phyloP scores from a whole-genome alignment of 495 filamentous ascomycete genomes.

The Pyronema domesticum region DNA sequence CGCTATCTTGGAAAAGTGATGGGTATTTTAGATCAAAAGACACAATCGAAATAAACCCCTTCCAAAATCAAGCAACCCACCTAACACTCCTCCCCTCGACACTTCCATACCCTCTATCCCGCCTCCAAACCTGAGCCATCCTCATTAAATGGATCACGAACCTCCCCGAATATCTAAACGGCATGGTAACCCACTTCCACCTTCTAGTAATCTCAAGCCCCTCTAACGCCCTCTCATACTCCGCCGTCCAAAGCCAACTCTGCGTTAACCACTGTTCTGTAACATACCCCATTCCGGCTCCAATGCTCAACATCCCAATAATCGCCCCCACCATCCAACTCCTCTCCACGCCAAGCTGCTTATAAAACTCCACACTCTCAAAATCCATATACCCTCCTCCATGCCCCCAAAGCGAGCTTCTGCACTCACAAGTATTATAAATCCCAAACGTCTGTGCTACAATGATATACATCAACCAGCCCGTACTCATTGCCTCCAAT shows the following conservation, averaged over 20 bases:
- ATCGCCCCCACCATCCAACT: slow-evolving; percentile 7
- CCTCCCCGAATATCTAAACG: neutral
- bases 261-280: slow-evolving; percentile 12
- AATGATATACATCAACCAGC: slow-evolving; percentile 9
- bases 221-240: slow-evolving; percentile 4
- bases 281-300: slow-evolving; percentile 7
- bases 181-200: slow-evolving; percentile 9
- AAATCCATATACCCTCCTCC: slow-evolving; percentile 13
- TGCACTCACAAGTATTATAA: slow-evolving; percentile 8
- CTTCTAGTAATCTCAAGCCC: slow-evolving; percentile 6
- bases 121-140: neutral
- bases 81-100: neutral
- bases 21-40: neutral
- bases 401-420: slow-evolving; percentile 6
- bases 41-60: neutral
- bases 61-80: neutral
- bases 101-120: neutral
- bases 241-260: slow-evolving; percentile 10
- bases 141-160: neutral
- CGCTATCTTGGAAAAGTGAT: too few species aligned
- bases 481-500: slow-evolving; percentile 7
- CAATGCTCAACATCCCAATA: neutral
- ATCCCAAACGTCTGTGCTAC: slow-evolving; percentile 10
- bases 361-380: neutral
- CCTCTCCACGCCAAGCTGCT: neutral